These are phyloP conservation scores for Arabidopsis arenosa DNA, from an alignment of 345 rosid genomes.

Conservation along the genomic window DNA sequence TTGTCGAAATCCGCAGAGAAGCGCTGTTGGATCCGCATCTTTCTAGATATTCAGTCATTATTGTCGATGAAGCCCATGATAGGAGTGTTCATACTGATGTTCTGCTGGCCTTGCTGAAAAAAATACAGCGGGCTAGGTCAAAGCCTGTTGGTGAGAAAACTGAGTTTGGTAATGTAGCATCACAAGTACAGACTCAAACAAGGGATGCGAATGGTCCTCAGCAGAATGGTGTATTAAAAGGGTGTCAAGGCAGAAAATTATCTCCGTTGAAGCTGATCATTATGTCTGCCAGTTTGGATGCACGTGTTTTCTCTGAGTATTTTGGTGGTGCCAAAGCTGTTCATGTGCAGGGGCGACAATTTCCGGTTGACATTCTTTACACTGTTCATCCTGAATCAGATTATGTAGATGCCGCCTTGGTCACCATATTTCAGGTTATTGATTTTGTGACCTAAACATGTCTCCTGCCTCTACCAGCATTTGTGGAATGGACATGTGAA, in stretches of 20 bases:
- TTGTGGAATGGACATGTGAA: not conserved
- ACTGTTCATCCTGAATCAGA: conserved; percentile 72
- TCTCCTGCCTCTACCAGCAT: conserved; percentile 13
- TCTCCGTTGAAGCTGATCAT: conserved; percentile 79
- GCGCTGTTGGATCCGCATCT: conserved; percentile 85
- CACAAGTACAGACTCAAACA: conserved; percentile 31
- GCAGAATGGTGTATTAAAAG: conserved; percentile 48
- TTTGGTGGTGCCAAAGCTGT: conserved; percentile 88
- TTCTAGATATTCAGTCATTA: conserved; percentile 78
- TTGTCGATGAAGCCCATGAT: conserved; percentile 96
- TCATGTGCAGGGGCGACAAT: conserved; percentile 83
- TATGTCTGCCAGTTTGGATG: conserved; percentile 99
- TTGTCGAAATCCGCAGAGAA: conserved; percentile 58
- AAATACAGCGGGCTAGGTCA: conserved; percentile 64
- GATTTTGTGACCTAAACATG: conserved; percentile 16
- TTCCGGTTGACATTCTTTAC: conserved; percentile 77
- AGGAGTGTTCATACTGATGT: conserved; percentile 96
- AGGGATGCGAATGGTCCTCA: conserved; percentile 48
- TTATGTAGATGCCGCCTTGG: conserved; percentile 78
- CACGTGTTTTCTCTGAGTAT: conserved; percentile 80
- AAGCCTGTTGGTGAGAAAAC: conserved; percentile 45
- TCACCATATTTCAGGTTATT: conserved; percentile 86
- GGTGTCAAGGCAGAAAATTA: conserved; percentile 53
- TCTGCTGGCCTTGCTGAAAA: conserved; percentile 82
- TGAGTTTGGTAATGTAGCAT: conserved; percentile 43